A percentile compares a stretch with the other conserved stretches of the same genome.
Conservation (phyloP, 139 green algal species). For the Tetraselmis chui region DNA sequence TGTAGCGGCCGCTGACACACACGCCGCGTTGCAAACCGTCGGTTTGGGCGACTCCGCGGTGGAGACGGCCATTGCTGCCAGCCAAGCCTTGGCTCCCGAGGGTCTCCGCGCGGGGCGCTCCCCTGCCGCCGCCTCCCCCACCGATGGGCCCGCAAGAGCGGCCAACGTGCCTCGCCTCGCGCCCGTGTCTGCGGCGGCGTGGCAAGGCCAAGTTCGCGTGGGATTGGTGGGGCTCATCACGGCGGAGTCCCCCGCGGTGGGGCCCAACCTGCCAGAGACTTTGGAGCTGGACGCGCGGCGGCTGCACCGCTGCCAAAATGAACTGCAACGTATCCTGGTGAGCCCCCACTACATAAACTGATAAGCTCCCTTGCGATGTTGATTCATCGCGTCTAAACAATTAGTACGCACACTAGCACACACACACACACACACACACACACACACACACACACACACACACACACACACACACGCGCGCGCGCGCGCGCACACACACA, state of each 20-base stretch:
- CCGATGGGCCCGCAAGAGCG: constrained; percentile 1
- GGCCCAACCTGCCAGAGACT: constrained; percentile 49
- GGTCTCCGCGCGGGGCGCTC: constrained; percentile 1
- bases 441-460: no score
- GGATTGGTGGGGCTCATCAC: constrained; percentile 53
- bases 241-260: constrained; percentile 29
- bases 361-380: no score
- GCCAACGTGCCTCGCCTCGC: neutral
- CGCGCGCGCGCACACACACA: no score
- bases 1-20: neutral
- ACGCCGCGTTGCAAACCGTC: neutral
- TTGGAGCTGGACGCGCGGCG: constrained; percentile 44
- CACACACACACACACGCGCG: no score
- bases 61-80: neutral
- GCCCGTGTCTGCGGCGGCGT: constrained; percentile 30
- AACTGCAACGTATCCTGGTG: constrained; percentile 67
- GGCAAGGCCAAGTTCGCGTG: constrained; percentile 47
- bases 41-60: constrained; percentile 7
- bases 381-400: no score
- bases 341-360: no score
- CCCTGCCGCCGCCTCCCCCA: constrained; percentile 4
- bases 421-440: no score
- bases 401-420: no score
- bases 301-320: constrained; percentile 59
- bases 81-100: neutral